Evolutionary conservation across 1,139 yeast genomes (phyloP).

Genomic region (Magnusiomyces ingens): DNA sequence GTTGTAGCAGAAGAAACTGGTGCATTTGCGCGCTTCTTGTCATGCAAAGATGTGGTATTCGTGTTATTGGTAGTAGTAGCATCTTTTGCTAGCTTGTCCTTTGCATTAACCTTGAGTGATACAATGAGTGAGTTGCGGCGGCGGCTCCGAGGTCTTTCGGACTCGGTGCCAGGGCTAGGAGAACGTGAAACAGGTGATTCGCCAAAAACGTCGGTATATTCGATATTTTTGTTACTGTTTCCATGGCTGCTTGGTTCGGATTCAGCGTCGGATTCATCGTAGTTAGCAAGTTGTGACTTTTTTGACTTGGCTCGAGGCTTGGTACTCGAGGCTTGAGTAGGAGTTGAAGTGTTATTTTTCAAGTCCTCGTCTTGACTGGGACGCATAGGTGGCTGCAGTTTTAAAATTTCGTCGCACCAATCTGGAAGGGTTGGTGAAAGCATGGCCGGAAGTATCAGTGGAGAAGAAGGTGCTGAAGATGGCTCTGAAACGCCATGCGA

Average conservation of each 20-base stretch:
- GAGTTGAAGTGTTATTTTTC: neutral
- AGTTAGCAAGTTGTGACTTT: too few relatives aligned
- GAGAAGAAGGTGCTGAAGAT: conserved; percentile 4
- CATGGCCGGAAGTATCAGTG: conserved; percentile 33
- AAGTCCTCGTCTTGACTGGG: too few relatives aligned
- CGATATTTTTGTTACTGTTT: neutral
- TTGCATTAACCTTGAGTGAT: conserved; percentile 1
- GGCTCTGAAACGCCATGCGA: neutral
- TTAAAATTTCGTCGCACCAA: conserved; percentile 23
- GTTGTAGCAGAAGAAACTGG: neutral
- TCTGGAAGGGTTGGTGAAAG: conserved; percentile 33
- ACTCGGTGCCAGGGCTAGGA: too few relatives aligned
- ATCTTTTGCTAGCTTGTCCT: neutral
- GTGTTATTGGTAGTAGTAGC: too few relatives aligned
- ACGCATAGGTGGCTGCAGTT: neutral
- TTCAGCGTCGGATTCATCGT: too few relatives aligned
- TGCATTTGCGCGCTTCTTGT: too few relatives aligned
- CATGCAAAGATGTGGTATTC: too few relatives aligned
- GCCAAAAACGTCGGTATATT: neutral
- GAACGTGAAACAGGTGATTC: too few relatives aligned
- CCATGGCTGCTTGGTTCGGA: neutral
- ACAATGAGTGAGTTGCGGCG: conserved; percentile 3
- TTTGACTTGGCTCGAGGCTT: too few relatives aligned
- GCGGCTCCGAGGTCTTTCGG: neutral
- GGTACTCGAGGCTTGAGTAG: neutral